A percentile compares a stretch with the other conserved stretches of the same genome.
phyloP scores from a whole-genome alignment of 108 stramenopile species.

The Nitzschia palea region DNA sequence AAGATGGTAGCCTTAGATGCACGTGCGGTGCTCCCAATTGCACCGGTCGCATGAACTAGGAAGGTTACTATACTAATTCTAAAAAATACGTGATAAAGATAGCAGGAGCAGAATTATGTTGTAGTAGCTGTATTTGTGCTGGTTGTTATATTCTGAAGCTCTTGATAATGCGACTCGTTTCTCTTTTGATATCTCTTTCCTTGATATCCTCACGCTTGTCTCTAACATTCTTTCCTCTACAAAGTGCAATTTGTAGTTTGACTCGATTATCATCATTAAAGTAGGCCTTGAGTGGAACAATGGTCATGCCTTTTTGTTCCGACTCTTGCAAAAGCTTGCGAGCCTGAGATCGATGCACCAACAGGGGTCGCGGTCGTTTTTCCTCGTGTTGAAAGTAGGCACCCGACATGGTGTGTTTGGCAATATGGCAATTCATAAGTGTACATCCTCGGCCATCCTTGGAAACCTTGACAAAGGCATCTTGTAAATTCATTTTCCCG shows the following conservation, averaged over 20 bases:
- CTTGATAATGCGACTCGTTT: conserved; percentile 73
- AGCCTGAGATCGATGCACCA: conserved; percentile 66
- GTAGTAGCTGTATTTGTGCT: not conserved
- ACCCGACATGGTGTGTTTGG: conserved; percentile 66
- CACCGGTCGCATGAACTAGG: conserved; percentile 73
- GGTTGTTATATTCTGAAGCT: conserved; percentile 47
- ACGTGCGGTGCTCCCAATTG: conserved; percentile 80
- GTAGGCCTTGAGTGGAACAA: conserved; percentile 83
- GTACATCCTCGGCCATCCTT: conserved; percentile 62
- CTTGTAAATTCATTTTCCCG: conserved; percentile 86
- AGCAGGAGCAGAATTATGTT: not conserved
- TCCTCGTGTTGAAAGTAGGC: conserved; percentile 86
- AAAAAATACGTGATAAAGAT: not conserved
- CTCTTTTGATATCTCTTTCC: conserved; percentile 72
- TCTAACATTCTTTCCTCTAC: conserved; percentile 79
- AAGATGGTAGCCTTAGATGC: conserved; percentile 72
- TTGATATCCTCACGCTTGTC: conserved; percentile 85
- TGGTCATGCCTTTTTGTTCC: conserved; percentile 56
- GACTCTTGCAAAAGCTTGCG: conserved; percentile 48
- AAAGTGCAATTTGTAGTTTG: conserved; percentile 82
- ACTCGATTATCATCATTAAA: conserved; percentile 82
- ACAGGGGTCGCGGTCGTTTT: conserved; percentile 51
- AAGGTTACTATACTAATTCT: not conserved
- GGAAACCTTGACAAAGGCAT: conserved; percentile 61
- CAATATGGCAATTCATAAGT: conserved; percentile 81